Conservation (phyloP, 768 basidiomycete species). For the Russula abietina region DNA sequence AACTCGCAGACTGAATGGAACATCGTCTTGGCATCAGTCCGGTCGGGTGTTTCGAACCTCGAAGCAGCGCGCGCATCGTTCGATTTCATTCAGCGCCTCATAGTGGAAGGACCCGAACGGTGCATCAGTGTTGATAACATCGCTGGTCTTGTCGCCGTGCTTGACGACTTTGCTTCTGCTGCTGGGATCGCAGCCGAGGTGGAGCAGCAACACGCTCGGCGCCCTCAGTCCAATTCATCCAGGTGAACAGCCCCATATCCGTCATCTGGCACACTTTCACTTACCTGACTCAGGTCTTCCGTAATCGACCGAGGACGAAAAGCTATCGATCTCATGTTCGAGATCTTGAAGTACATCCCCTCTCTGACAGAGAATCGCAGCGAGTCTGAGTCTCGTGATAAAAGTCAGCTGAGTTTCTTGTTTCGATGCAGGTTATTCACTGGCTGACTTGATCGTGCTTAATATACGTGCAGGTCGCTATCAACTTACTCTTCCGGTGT, state of each 20-base stretch:
- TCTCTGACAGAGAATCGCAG: constrained; percentile 47
- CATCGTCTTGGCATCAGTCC: constrained; percentile 79
- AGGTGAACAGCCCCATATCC: constrained; percentile 38
- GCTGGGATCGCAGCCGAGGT: constrained; percentile 58
- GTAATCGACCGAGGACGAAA: constrained; percentile 73
- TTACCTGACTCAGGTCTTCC: constrained; percentile 49
- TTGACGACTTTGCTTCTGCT: constrained; percentile 81
- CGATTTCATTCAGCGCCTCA: constrained; percentile 64
- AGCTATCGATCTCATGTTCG: constrained; percentile 74
- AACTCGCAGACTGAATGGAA: constrained; percentile 96
- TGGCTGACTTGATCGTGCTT: neutral
- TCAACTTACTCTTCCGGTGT: constrained; percentile 19
- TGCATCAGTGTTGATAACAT: constrained; percentile 74
- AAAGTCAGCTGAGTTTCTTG: constrained; percentile 34
- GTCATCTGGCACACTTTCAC: constrained; percentile 12
- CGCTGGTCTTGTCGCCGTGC: constrained; percentile 64
- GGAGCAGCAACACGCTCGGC: constrained; percentile 48
- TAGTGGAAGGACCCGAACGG: constrained; percentile 53
- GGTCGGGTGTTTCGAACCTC: constrained; percentile 77
- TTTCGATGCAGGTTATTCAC: neutral
- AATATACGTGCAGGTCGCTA: constrained; percentile 12
- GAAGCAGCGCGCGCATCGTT: constrained; percentile 85
- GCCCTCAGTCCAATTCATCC: constrained; percentile 43
- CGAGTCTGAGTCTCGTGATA: constrained; percentile 32
- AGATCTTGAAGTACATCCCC: constrained; percentile 61